Percentiles rank a stretch among this genome's conserved stretches.
phyloP scores from a whole-genome alignment of 2,329 filamentous ascomycete genomes.

The Juglanconis oblonga region DNA sequence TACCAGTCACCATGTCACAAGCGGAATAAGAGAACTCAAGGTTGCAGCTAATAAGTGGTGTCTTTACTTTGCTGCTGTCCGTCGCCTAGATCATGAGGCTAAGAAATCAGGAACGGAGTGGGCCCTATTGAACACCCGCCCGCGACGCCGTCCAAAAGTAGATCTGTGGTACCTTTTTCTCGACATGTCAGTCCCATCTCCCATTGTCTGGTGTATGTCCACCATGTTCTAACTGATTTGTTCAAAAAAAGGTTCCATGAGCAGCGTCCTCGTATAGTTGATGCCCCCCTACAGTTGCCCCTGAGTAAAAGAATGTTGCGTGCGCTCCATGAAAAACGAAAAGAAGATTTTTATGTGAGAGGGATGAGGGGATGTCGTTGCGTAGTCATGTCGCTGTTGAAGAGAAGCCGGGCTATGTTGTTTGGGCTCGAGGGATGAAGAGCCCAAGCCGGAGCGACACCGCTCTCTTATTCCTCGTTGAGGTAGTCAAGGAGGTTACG shows the following conservation, averaged over 20 bases:
- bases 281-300: not conserved
- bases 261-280: not conserved
- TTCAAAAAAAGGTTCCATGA: conserved; percentile 5
- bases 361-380: conserved; percentile 4
- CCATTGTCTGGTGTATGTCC: conserved; percentile 5
- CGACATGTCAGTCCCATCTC: conserved; percentile 6
- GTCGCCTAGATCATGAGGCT: not conserved
- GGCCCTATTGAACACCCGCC: not conserved
- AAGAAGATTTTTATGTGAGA: not conserved
- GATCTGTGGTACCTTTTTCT: conserved; percentile 1
- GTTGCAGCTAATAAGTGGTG: not conserved
- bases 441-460: not conserved
- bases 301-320: not conserved
- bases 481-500: conserved; percentile 26
- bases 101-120: not conserved
- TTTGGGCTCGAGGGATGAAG: not conserved
- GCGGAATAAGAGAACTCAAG: not conserved
- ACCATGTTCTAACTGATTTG: conserved; percentile 2
- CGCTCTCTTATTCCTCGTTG: conserved; percentile 7
- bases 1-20: not conserved
- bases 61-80: conserved; percentile 2
- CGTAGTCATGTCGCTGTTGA: conserved; percentile 4
- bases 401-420: not conserved
- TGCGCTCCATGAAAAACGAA: conserved; percentile 7
- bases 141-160: not conserved